Base-by-base conservation (phyloP, 2,329 filamentous ascomycete species). In the Ustilaginoidea virens region DNA sequence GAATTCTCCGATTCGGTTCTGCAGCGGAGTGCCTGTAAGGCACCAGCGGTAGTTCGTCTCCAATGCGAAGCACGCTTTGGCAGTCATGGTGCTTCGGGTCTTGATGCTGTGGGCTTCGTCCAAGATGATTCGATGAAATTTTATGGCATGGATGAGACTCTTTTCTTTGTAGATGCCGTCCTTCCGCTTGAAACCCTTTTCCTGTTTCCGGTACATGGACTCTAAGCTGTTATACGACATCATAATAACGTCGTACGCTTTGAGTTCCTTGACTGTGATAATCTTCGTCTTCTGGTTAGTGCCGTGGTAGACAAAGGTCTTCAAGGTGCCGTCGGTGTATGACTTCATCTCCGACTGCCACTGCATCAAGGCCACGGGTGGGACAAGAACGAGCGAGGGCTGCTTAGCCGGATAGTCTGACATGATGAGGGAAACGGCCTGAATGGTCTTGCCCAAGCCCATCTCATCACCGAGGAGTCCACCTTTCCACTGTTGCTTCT, bases 401-500 rank as follows among this genome's bases (percentile, higher is more conserved):
- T 77, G 59, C 40, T 78, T 79, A 14, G 75, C 80, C 4, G 86
- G 87, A 44, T 81, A 94, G 49, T 96, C 86, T 1, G 87, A 94
- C 90, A 96, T 96, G 52, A 98, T 85, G 25, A 98, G 67, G 3
- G 87, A 94, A 12, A 98, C 90, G 3, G 90, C 87, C 53, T 98
- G 90, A 28, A 98, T 96, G 0, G 90, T 98, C 60, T 98, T 98
- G 28, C 90, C 90, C 57, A 98, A 80, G 5, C 90, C 90, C 90
- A 98, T 98, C 55, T 98, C 90, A 42, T 98, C 90, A 34, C 90
- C 90, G 2, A 98, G 67, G 3, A 98, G 63, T 10, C 90, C 90
- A 12, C 90, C 90, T 45, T 75, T 81, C 68, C 86, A 96, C 22
- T 78, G 58, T 0, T 73, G 79, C 53, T 80, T 62, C 49, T 98